Evolutionary conservation across 2,329 filamentous ascomycete genomes (phyloP).

Genomic region (Akanthomyces dipterigenus): DNA sequence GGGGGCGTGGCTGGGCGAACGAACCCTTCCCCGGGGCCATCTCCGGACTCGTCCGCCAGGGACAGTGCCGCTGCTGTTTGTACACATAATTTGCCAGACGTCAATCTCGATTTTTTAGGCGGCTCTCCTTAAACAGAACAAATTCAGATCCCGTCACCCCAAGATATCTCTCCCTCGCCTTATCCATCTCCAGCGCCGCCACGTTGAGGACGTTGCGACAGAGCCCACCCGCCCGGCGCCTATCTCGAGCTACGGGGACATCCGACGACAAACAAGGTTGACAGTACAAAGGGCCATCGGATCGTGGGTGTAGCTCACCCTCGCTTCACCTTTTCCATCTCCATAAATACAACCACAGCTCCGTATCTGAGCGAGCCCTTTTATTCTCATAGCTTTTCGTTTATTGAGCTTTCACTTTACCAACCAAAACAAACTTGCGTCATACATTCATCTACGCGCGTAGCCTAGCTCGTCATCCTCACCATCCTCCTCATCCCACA

Average conservation of each 20-base stretch:
- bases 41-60: not conserved
- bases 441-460: not conserved
- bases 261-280: constrained; percentile 6
- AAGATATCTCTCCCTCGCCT: not conserved
- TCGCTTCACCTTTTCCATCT: not conserved
- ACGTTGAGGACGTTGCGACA: not conserved
- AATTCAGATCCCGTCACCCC: too few species aligned
- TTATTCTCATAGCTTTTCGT: not conserved
- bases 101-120: not conserved
- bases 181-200: not conserved
- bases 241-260: constrained; percentile 3
- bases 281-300: not conserved
- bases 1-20: not conserved
- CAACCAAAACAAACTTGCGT: not conserved
- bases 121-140: not conserved
- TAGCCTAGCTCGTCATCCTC: not conserved
- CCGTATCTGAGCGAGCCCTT: not conserved
- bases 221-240: not conserved
- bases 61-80: not conserved
- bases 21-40: not conserved
- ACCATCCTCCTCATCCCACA: not conserved
- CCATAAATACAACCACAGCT: not conserved
- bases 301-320: constrained; percentile 3
- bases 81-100: not conserved
- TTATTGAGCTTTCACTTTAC: not conserved